These are phyloP conservation scores for Gardenia jasminoides DNA, from an alignment of 257 asterid species.

Conservation along the genomic window DNA sequence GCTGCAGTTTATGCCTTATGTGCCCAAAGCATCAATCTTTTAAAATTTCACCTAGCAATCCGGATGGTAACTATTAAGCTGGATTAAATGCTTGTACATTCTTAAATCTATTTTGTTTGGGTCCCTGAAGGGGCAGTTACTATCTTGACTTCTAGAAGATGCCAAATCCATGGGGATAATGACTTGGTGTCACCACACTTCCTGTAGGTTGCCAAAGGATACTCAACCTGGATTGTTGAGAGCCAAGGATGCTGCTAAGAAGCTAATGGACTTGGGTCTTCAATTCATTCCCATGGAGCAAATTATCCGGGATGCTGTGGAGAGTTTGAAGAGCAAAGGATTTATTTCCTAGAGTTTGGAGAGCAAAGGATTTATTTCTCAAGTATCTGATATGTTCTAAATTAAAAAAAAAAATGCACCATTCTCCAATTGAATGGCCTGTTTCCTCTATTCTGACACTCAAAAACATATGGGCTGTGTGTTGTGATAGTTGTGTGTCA, in stretches of 20 bases:
- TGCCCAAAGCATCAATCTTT: too few relatives aligned
- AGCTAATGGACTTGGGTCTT: constrained; percentile 69
- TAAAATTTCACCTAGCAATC: background rate
- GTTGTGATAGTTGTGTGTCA: background rate
- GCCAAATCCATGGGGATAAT: background rate
- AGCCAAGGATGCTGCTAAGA: constrained; percentile 58
- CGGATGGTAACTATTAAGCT: background rate
- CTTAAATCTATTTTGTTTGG: background rate
- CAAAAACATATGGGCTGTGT: background rate
- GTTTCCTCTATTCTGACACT: too few relatives aligned
- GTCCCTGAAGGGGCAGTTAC: background rate
- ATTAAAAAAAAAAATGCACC: background rate
- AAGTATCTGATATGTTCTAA: background rate
- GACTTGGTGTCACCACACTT: background rate
- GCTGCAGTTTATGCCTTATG: too few relatives aligned
- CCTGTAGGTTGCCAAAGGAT: constrained; percentile 65
- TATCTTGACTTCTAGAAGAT: background rate
- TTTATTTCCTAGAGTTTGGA: too few relatives aligned
- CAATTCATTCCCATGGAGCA: constrained; percentile 72
- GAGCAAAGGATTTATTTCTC: constrained; percentile 55
- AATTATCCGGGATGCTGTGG: constrained; percentile 69
- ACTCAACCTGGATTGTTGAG: constrained; percentile 71
- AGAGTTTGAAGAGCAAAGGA: constrained; percentile 70
- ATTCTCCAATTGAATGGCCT: background rate
- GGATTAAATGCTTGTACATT: background rate